Evolutionary conservation across 1,139 yeast species (phyloP), one percentile per base, ranked within the genome.

Genomic region (Debaryomycetaceae sp.): DNA sequence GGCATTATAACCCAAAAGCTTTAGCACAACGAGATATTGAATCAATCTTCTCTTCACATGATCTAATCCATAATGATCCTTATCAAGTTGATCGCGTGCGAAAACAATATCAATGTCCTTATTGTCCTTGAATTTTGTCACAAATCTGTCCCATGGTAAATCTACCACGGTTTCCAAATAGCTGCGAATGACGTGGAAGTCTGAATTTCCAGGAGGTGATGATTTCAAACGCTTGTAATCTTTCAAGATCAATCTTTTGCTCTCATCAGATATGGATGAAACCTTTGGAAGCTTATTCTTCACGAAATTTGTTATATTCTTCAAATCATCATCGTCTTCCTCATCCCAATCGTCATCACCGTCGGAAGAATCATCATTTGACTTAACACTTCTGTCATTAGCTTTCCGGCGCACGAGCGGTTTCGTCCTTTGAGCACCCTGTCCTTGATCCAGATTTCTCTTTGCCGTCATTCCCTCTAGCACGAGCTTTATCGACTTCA

Each of bases 1-100:
- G 1, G 75, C 75, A 48, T 69, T 70, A 27, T 66, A 59, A 6
- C 74, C 75, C 44, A 84, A 78, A 37, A 88, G 70, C 51, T 87
- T 85, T 54, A 87, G 67, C 9, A 89, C 91, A 7, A 93, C 90
- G 42, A 88, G 68, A 58, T 88, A 89, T 60, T 91, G 96, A 40
- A 90, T 65, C 45, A 91, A 75, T 44, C 97, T 75, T 54, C 80
- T 85, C 62, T 91, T 91, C 42, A 89, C 96, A 50, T 84, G 81
- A 46, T 82, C 81, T 59, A 91, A 72, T 0, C 97, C 97, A 60
- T 81, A 87, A 65, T 91, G 97, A 54, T 89, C 97, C 33, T 73
- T 75, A 59, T 90, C 89, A 37, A 91, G 69, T 49, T 83, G 81
- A 17, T 65, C 61, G 46, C 76, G 75, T 0, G 96, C 95, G 9